Conservation (phyloP, 495 filamentous ascomycete species). For the Aspergillus incahuasiensis region DNA sequence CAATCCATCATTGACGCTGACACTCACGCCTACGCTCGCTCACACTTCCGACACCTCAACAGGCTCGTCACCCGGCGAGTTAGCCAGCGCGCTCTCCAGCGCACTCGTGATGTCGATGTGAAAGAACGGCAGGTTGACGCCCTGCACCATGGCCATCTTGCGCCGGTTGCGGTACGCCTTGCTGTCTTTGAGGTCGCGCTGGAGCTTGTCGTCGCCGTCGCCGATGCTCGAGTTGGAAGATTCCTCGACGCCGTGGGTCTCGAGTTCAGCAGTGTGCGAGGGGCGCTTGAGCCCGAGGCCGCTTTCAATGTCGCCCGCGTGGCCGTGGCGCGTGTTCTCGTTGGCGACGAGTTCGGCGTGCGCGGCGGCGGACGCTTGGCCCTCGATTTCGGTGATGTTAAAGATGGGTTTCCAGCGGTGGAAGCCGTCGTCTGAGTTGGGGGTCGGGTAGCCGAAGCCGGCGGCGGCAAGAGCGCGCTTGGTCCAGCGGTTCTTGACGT, state of each 20-base stretch:
- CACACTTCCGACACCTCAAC: not conserved
- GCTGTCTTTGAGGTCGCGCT: constrained; percentile 43
- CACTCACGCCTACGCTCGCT: not conserved
- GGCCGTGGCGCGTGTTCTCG: constrained; percentile 35
- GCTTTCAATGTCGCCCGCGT: constrained; percentile 38
- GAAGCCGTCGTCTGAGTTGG: constrained; percentile 49
- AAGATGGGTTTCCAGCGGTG: constrained; percentile 94
- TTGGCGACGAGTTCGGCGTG: constrained; percentile 56
- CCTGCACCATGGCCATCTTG: constrained; percentile 67
- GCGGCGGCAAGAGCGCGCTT: constrained; percentile 90
- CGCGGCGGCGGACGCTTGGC: constrained; percentile 60
- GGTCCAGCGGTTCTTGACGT: constrained; percentile 95
- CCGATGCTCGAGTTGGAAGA: constrained; percentile 27
- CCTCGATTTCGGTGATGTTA: constrained; percentile 85
- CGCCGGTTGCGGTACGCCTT: constrained; percentile 39
- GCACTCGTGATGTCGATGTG: constrained; percentile 92
- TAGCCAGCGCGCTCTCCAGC: constrained; percentile 81
- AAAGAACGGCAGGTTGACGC: constrained; percentile 87
- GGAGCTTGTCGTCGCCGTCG: constrained; percentile 37
- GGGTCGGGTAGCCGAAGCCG: constrained; percentile 86
- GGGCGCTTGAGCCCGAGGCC: constrained; percentile 29
- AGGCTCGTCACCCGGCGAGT: constrained; percentile 38
- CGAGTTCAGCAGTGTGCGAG: constrained; percentile 24
- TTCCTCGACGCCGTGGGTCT: constrained; percentile 30
- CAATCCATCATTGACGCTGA: no score